A percentile compares a stretch with the other conserved stretches of the same genome.
Conservation (phyloP, 345 rosid genomes). For the Anacardium occidentale region DNA sequence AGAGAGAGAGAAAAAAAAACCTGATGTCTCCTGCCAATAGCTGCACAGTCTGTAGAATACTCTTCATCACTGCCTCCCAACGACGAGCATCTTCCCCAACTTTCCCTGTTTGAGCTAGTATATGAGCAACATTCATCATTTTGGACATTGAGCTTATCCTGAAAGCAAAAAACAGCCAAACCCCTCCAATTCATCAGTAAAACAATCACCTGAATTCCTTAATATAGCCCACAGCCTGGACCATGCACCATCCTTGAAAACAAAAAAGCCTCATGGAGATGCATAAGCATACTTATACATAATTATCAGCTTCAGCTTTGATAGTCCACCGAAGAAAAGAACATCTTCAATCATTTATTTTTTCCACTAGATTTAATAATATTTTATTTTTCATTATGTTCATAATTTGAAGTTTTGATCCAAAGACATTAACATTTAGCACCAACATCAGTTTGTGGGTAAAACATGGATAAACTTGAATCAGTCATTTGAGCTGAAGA, state of each 20-base stretch:
- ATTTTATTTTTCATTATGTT: not conserved
- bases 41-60: constrained; percentile 44
- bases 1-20: constrained; percentile 28
- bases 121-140: constrained; percentile 80
- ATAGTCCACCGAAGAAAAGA: not conserved
- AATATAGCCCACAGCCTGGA: not conserved
- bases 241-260: not conserved
- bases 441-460: not conserved
- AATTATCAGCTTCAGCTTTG: not conserved
- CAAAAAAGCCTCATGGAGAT: not conserved
- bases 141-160: constrained; percentile 62
- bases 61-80: constrained; percentile 91
- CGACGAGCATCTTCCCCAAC: constrained; percentile 99
- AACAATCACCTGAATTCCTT: not conserved
- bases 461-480: not conserved
- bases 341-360: not conserved
- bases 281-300: too few relatives aligned
- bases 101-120: constrained; percentile 94
- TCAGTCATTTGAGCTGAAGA: not conserved
- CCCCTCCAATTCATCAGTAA: not conserved
- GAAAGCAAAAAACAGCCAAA: constrained; percentile 17
- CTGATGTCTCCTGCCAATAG: constrained; percentile 49
- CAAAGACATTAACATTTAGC: not conserved
- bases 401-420: not conserved
- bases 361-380: not conserved